Conservation (phyloP, 2,329 filamentous ascomycete species). For the Diaporthe velutina region DNA sequence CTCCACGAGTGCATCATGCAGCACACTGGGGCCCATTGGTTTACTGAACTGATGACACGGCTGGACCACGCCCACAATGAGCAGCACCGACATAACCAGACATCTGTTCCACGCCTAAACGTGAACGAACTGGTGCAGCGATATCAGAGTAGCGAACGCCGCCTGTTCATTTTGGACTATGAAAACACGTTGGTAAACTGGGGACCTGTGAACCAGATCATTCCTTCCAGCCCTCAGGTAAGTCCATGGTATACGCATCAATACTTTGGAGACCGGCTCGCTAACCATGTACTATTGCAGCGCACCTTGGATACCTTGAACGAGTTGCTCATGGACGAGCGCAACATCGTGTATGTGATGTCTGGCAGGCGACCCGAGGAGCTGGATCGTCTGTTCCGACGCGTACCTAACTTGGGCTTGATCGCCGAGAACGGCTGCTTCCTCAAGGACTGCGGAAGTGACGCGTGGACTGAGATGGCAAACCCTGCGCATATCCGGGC, state of each 20-base stretch:
- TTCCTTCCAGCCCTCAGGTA: conserved; percentile 82
- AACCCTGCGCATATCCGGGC: conserved; percentile 76
- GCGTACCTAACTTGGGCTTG: conserved; percentile 85
- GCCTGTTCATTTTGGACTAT: conserved; percentile 92
- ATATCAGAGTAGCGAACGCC: conserved; percentile 75
- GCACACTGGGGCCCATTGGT: conserved; percentile 90
- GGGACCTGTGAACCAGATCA: conserved; percentile 86
- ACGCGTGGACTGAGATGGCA: conserved; percentile 83
- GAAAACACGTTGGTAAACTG: conserved; percentile 93
- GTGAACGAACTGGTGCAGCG: conserved; percentile 72
- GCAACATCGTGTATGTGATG: conserved; percentile 94
- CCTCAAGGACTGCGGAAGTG: conserved; percentile 76
- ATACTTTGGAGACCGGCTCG: neutral
- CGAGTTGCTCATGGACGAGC: conserved; percentile 82
- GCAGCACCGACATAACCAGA: conserved; percentile 86
- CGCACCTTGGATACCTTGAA: conserved; percentile 86
- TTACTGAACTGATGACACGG: conserved; percentile 78
- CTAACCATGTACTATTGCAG: conserved; percentile 52
- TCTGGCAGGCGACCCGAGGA: conserved; percentile 89
- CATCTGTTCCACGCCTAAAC: conserved; percentile 87
- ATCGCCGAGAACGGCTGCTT: conserved; percentile 98
- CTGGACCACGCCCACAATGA: conserved; percentile 84
- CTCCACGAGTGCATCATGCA: conserved; percentile 80
- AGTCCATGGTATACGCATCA: conserved; percentile 36
- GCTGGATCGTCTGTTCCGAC: conserved; percentile 86